Evolutionary conservation across 2,329 filamentous ascomycete species (phyloP).

Genomic region (Pseudovirgaria hyperparasitica): DNA sequence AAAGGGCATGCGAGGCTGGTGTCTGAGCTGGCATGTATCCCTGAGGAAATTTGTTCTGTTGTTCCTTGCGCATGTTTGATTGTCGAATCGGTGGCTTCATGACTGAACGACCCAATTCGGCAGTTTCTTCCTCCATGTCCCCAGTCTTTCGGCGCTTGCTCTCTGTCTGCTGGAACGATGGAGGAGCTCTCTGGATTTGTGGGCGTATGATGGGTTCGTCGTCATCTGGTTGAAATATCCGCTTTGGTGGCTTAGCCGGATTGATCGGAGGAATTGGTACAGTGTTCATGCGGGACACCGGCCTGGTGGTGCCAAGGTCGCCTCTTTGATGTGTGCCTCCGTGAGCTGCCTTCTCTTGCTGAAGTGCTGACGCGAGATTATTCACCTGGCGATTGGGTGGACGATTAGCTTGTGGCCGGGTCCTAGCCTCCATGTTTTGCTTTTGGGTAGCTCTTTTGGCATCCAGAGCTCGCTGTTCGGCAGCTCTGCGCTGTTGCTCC

Average conservation of each 20-base stretch:
- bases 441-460: conserved; percentile 23
- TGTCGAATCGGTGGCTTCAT: conserved; percentile 80
- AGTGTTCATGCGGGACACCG: conserved; percentile 48
- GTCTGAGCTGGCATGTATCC: conserved; percentile 48
- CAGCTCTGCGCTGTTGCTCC: conserved; percentile 25
- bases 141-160: conserved; percentile 71
- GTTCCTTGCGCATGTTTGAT: conserved; percentile 60
- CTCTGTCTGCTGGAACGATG: conserved; percentile 49
- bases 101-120: conserved; percentile 48
- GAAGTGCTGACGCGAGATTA: conserved; percentile 8
- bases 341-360: conserved; percentile 13
- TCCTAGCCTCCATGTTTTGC: conserved; percentile 18
- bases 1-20: conserved; percentile 34
- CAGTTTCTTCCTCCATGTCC: conserved; percentile 47
- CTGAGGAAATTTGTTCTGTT: conserved; percentile 48
- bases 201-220: conserved; percentile 42
- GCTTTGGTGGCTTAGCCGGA: conserved; percentile 62
- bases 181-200: conserved; percentile 39
- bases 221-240: conserved; percentile 54
- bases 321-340: conserved; percentile 26
- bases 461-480: conserved; percentile 24
- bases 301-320: conserved; percentile 38
- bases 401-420: conserved; percentile 4
- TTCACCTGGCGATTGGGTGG: conserved; percentile 2
- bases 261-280: conserved; percentile 46